Evolutionary conservation across 2,329 filamentous ascomycete genomes (phyloP), one percentile per base, ranked within the genome.

Genomic region (Colletotrichum scovillei): DNA sequence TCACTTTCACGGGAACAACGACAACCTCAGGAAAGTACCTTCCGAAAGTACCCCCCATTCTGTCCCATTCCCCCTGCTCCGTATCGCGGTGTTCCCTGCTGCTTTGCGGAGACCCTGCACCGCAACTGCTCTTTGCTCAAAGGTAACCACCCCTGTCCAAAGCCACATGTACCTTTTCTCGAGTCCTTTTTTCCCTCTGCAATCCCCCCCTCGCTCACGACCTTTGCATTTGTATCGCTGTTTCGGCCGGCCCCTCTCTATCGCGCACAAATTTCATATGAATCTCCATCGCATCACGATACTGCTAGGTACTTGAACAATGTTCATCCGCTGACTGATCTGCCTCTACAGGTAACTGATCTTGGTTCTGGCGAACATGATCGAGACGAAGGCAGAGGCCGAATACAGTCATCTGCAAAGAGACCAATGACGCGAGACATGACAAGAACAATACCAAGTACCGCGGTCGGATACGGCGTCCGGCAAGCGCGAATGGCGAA

Each of bases 91-190:
- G 19, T 64, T 26, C 28, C 28, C 65, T 67, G 57, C 16, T n/a
- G 19, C 65, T 11, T 60, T 32, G 38, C 49, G 28, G 64, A 35
- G 38, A 62, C 38, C 42, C 24, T 60, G 66, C 32, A 62, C 66
- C 55, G 55, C 56, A 53, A 19, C 38, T 32, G 64, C 64, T 67
- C 38, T 19, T 16, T 42, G 38, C 38, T 19, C 38, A 42, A 14
- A 42, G 38, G 38, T 42, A 42, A 42, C 16, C 28, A 38, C 57
- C 63, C 53, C 30, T 38, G 53, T 58, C 53, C 38, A 56, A 49
- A 55, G 22, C 26, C 57, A 26, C 32, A 30, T 42, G 57, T 28
- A 30, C 32, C 32, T 14, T 30, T 28, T 30, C 58, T 49, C 32
- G 16, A 11, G 42, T 28, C 11, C 22, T 56, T 19, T n/a, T 57